Base-by-base conservation (phyloP, 495 filamentous ascomycete species). In the Hypoxylon cercidicola region DNA sequence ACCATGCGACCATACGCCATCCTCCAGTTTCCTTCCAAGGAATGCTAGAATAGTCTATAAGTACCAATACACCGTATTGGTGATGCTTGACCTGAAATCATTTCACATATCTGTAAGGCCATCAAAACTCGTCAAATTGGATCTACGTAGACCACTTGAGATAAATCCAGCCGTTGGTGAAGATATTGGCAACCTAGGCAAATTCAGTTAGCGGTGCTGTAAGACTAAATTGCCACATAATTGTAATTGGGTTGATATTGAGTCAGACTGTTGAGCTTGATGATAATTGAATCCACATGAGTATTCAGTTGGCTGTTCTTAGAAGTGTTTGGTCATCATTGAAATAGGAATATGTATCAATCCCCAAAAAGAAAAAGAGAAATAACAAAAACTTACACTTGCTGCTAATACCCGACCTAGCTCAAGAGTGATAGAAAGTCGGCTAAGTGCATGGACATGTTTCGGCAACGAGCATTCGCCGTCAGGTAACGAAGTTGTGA, bases 221-320 rank as follows among this genome's bases (percentile, higher is more conserved):
- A 28, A 46, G 20, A 28, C 0, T 30, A 30, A 37, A 35, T 19
- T 45, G 41, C 30, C 18, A 58, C 21, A 10, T 52, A 48, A 1
- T 51, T 56, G 32, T 54, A 35, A 19, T 44, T n/a, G 3, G 54
- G 16, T 30, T 23, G 32, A 34, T 19, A 13, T 47, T 60, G 37
- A 55, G 62, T 85, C 83, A 85, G 82, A 85, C 81, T 84, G 83
- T 85, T 85, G 83, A 85, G 82, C 82, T 85, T 85, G 83, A 85
- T 79, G 77, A 69, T 51, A 53, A 46, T 74, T 69, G 72, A 69
- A 77, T 85, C 83, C 77, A 84, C 83, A 85, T 83, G 68, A 66
- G 10, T 54, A 65, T 84, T 85, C 82, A 79, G 83, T 82, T 83
- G 81, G 80, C 82, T 79, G 81, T 85, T 85, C 80, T 84, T 84